Percentiles rank a stretch among this genome's conserved stretches.
These are phyloP conservation scores for Syncephalis fuscata DNA, from an alignment of 371 early-diverging fungal genomes.

Conservation along the genomic window DNA sequence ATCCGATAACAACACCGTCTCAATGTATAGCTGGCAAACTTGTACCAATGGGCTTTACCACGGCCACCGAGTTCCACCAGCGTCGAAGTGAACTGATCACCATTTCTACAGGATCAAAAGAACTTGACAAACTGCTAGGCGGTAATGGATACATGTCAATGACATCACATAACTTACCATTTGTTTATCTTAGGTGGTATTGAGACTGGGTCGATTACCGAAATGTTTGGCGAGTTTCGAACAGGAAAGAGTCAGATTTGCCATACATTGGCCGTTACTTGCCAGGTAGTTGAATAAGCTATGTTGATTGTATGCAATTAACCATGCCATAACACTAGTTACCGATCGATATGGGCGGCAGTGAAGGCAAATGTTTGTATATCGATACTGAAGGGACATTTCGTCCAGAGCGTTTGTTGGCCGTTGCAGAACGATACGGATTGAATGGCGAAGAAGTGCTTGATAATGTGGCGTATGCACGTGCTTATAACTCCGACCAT, in stretches of 20 bases:
- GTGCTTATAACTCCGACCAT: slow-evolving; percentile 72
- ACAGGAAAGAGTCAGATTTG: slow-evolving; percentile 72
- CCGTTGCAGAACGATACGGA: slow-evolving; percentile 62
- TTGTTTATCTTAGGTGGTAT: slow-evolving; percentile 43
- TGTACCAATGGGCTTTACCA: slow-evolving; percentile 31
- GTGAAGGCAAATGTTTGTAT: slow-evolving; percentile 40
- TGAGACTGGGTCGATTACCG: slow-evolving; percentile 81
- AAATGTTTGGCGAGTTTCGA: slow-evolving; percentile 64
- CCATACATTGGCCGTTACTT: slow-evolving; percentile 60
- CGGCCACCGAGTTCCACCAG: slow-evolving; percentile 67
- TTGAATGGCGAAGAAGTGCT: slow-evolving; percentile 42
- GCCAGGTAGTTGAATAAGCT: slow-evolving; percentile 17
- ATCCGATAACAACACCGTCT: not conserved
- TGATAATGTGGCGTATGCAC: slow-evolving; percentile 52
- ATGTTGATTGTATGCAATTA: no score
- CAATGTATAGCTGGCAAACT: not conserved
- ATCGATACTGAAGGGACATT: slow-evolving; percentile 73
- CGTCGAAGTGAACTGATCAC: slow-evolving; percentile 26
- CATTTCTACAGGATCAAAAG: slow-evolving; percentile 91
- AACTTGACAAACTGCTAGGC: slow-evolving; percentile 91
- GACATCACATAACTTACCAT: not conserved
- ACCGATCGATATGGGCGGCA: slow-evolving; percentile 38
- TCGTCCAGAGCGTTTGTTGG: slow-evolving; percentile 55
- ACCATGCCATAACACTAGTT: slow-evolving; percentile 11
- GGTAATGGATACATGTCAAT: slow-evolving; percentile 19